Conservation (phyloP, 2,329 filamentous ascomycete genomes). For the Chaetomium strumarium region DNA sequence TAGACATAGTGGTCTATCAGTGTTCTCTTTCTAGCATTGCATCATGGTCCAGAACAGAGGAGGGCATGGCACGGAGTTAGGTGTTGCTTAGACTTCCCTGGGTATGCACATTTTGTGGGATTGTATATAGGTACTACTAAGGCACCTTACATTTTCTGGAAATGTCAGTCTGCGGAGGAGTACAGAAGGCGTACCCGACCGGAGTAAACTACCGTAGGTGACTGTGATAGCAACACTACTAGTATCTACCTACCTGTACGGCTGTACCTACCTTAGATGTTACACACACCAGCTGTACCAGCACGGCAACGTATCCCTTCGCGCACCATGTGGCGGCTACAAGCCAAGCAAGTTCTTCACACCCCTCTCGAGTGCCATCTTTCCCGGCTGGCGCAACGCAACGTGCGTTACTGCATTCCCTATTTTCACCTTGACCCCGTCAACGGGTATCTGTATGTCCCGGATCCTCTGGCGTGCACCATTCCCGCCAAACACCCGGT, state of each 20-base stretch:
- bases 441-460: constrained; percentile 47
- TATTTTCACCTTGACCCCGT: constrained; percentile 66
- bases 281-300: too few species aligned
- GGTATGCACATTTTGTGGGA: background rate
- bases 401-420: constrained; percentile 54
- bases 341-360: constrained; percentile 13
- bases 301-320: too few species aligned
- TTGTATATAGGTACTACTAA: too few species aligned
- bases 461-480: constrained; percentile 28
- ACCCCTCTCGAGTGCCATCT: background rate
- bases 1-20: constrained; percentile 25
- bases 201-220: too few species aligned
- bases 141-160: background rate
- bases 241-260: too few species aligned
- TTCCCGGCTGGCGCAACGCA: constrained; percentile 7
- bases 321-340: background rate
- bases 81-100: background rate
- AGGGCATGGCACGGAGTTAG: constrained; percentile 4
- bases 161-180: background rate
- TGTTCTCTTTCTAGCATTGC: constrained; percentile 10
- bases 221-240: too few species aligned
- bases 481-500: constrained; percentile 25
- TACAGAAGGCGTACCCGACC: background rate
- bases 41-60: background rate
- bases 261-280: too few species aligned